Conservation (phyloP, 2,329 filamentous ascomycete genomes). For the Coleophoma eucalyptorum region DNA sequence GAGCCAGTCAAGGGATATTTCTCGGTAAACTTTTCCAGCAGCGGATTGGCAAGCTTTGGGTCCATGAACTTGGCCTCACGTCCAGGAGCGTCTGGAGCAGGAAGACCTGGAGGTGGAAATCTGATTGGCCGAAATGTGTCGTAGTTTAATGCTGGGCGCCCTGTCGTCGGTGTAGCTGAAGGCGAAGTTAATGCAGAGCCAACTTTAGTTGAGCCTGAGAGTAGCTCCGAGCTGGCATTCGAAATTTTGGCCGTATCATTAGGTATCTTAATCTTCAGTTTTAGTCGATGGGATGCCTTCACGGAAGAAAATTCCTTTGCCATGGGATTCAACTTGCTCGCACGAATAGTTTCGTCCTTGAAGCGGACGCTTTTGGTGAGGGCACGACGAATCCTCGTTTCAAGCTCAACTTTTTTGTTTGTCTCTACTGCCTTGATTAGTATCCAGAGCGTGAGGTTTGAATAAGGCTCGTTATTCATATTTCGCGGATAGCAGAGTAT, state of each 20-base stretch:
- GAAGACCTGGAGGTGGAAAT: background rate
- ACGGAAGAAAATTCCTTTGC: background rate
- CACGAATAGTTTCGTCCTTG: too few relatives aligned
- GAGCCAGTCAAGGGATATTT: background rate
- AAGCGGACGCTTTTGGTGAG: too few relatives aligned
- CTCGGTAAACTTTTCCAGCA: background rate
- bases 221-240: background rate
- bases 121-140: background rate
- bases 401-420: too few relatives aligned
- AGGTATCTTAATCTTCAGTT: background rate
- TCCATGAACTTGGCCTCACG: background rate
- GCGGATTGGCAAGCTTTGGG: background rate
- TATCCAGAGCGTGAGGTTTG: too few relatives aligned
- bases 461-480: too few relatives aligned
- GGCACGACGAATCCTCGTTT: too few relatives aligned
- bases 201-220: background rate
- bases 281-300: background rate
- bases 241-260: background rate
- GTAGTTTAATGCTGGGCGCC: background rate
- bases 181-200: background rate
- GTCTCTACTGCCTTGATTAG: too few relatives aligned
- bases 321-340: background rate
- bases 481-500: too few relatives aligned
- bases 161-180: background rate
- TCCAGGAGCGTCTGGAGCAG: background rate